Evolutionary conservation across 2,329 filamentous ascomycete genomes (phyloP), one percentile per base, ranked within the genome.

Genomic region (Xylaria arbuscula): DNA sequence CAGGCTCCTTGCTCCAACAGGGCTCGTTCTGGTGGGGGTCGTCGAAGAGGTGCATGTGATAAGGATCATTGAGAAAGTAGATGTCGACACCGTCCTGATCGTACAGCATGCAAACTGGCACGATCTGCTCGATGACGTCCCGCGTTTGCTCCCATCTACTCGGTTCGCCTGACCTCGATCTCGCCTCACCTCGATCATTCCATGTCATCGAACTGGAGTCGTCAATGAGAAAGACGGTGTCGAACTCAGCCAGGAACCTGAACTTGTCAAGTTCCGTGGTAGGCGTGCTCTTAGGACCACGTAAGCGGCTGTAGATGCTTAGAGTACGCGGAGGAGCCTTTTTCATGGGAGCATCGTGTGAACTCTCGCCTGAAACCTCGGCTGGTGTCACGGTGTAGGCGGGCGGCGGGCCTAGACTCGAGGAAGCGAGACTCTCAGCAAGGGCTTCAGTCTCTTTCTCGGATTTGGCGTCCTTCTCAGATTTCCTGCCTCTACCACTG

Each of bases 151-250:
- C 79, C 95, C 95, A 98, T 24, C 70, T 55, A n/a, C 47, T 70
- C 5, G 66, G n/a, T 9, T 67, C 50, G 48, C 58, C 62, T 15
- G 32, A 13, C 32, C 24, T 36, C 3, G 19, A 1, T 4, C 13
- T 17, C 36, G 4, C 1, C 2, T 45, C 13, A 13, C 67, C 62
- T 19, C 7, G 86, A 87, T n/a, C 82, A 77, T 17, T 91, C 93
- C 1, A 63, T 24, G 84, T 83, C 95, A 98, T 98, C 74, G 91
- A 94, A 5, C 89, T 88, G n/a, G 91, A 94, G 82, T 98, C 95
- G 77, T 98, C 95, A 76, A 98, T 93, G 1, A 98, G 81, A 78
- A 98, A 94, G 64, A 95, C 82, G 38, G 94, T 98, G 81, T 98
- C 93, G 77, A 97, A 98, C 17, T 85, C 85, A 50, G 81, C 79